Evolutionary conservation across 2,329 filamentous ascomycete genomes (phyloP).

Genomic region (Albifimbria verrucaria): DNA sequence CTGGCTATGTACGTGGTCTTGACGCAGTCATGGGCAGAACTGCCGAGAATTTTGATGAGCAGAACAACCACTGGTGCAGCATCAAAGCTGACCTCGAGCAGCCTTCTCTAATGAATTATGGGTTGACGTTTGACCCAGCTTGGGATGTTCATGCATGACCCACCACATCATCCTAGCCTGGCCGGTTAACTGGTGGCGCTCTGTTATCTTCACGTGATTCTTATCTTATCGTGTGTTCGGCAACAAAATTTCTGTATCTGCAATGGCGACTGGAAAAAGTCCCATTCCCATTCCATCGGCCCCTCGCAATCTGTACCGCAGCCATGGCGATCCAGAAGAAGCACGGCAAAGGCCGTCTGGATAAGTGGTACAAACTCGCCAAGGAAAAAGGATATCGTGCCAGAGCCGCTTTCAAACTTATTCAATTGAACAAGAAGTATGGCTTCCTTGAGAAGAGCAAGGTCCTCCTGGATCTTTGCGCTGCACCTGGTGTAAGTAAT

Average conservation of each 20-base stretch:
- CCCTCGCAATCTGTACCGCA: constrained; percentile 6
- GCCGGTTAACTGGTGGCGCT: too few species aligned
- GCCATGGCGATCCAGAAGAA: constrained; percentile 97
- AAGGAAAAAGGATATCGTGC: constrained; percentile 98
- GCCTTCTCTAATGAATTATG: background rate
- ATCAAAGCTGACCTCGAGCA: background rate
- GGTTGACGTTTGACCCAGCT: background rate
- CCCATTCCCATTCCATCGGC: background rate
- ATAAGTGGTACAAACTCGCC: constrained; percentile 98
- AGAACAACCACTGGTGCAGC: background rate
- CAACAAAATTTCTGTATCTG: constrained; percentile 32
- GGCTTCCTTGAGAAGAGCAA: constrained; percentile 95
- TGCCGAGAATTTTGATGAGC: constrained; percentile 13
- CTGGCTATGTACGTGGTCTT: constrained; percentile 9
- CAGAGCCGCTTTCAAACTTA: constrained; percentile 94
- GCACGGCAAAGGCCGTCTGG: constrained; percentile 95
- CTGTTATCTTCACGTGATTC: constrained; percentile 32
- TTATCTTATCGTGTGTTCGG: constrained; percentile 21
- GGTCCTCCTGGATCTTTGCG: constrained; percentile 95
- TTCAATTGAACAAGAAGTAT: constrained; percentile 99
- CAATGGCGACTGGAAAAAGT: constrained; percentile 8
- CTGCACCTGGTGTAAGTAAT: constrained; percentile 76
- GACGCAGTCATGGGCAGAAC: constrained; percentile 1
- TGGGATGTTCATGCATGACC: background rate
- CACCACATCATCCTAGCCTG: too few species aligned